Evolutionary conservation across 768 basidiomycete species (phyloP).

Genomic region (Candolleomyces eurysporus): DNA sequence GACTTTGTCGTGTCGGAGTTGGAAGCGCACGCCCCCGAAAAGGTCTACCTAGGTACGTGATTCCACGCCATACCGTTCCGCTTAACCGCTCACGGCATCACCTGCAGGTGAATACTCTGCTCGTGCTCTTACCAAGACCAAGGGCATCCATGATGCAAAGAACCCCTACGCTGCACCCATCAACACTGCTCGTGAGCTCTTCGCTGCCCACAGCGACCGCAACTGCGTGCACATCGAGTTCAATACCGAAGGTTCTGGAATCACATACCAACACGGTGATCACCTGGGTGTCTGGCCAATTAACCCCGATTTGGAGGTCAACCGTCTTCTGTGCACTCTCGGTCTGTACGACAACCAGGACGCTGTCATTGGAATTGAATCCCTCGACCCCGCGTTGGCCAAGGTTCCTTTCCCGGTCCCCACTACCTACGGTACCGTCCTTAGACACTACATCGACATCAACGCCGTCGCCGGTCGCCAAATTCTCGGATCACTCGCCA

Average conservation of each 20-base stretch:
- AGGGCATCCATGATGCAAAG: conserved; percentile 97
- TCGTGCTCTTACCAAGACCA: conserved; percentile 87
- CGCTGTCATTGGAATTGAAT: conserved; percentile 86
- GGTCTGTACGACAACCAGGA: conserved; percentile 82
- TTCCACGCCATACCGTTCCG: not conserved
- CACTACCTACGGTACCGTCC: conserved; percentile 88
- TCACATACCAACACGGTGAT: conserved; percentile 98
- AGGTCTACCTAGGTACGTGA: conserved; percentile 84
- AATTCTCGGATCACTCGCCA: conserved; percentile 81
- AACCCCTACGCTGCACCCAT: conserved; percentile 94
- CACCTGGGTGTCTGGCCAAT: conserved; percentile 97
- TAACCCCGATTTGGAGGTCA: conserved; percentile 90
- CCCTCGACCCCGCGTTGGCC: conserved; percentile 95
- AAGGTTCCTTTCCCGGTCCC: conserved; percentile 99
- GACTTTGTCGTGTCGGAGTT: conserved; percentile 93
- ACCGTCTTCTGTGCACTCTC: conserved; percentile 81
- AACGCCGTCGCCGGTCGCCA: conserved; percentile 94
- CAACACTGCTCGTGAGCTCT: conserved; percentile 75
- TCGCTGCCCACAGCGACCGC: conserved; percentile 66
- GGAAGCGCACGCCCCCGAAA: conserved; percentile 70
- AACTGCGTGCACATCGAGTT: conserved; percentile 97
- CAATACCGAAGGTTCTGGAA: conserved; percentile 89
- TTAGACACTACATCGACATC: conserved; percentile 97
- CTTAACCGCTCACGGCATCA: conserved; percentile 13
- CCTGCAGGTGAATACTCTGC: conserved; percentile 86